Evolutionary conservation across 495 filamentous ascomycete genomes (phyloP).

Genomic region (Penicillium salamii): DNA sequence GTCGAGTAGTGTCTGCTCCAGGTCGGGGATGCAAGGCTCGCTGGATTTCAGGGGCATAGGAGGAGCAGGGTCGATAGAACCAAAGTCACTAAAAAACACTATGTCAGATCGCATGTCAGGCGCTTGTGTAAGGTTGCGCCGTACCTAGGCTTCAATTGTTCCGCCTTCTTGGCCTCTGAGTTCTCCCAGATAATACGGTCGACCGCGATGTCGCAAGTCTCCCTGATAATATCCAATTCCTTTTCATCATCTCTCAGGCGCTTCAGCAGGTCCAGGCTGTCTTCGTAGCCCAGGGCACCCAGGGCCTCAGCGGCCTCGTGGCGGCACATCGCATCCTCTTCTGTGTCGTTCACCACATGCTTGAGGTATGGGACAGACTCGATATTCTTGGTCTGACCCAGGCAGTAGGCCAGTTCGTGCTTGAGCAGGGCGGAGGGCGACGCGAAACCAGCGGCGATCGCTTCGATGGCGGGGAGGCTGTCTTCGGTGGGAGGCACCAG

Average conservation of each 20-base stretch:
- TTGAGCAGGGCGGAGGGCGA: conserved; percentile 86
- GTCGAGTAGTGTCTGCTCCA: conserved; percentile 76
- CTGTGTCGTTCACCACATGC: conserved; percentile 68
- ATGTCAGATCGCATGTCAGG: conserved; percentile 3
- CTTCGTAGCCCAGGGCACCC: conserved; percentile 75
- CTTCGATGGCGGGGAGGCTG: conserved; percentile 75
- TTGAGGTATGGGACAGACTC: conserved; percentile 73
- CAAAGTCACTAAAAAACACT: conserved; percentile 67
- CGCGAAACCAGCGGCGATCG: conserved; percentile 83
- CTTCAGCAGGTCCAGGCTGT: conserved; percentile 69
- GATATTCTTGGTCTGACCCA: conserved; percentile 80
- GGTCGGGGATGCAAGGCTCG: conserved; percentile 63
- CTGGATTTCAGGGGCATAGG: conserved; percentile 64
- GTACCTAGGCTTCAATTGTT: conserved; percentile 77
- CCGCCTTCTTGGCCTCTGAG: conserved; percentile 63
- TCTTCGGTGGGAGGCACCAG: conserved; percentile 58
- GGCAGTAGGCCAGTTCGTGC: conserved; percentile 95
- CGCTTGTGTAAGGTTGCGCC: conserved; percentile 5
- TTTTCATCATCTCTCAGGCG: conserved; percentile 64
- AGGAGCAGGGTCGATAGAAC: conserved; percentile 93
- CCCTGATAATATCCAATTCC: conserved; percentile 76
- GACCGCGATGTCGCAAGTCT: conserved; percentile 97
- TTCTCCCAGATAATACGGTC: conserved; percentile 93
- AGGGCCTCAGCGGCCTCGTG: conserved; percentile 97
- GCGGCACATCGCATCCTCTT: conserved; percentile 90